Percentiles rank a stretch among this genome's conserved stretches.
phyloP scores from a whole-genome alignment of 345 rosid genomes.

The Eucalyptus sideroxylon region DNA sequence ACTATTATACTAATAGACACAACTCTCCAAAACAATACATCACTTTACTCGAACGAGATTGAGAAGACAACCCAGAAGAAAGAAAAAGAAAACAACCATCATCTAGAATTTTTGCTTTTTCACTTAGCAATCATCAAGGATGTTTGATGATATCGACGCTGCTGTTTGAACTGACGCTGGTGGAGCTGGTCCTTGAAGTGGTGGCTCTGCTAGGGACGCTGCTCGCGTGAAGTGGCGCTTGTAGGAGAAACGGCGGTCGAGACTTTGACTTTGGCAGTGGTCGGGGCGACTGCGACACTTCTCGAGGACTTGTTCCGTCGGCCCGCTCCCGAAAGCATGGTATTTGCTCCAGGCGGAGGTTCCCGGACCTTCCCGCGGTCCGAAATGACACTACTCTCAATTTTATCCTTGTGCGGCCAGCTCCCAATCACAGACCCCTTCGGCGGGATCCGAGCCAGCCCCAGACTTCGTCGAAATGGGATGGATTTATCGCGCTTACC shows the following conservation, averaged over 20 bases:
- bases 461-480: too few relatives aligned
- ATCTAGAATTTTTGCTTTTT: background rate
- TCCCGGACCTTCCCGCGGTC: background rate
- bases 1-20: background rate
- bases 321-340: too few relatives aligned
- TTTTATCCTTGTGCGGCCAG: rapidly evolving
- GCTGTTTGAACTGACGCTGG: background rate
- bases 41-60: background rate
- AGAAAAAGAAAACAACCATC: background rate
- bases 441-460: too few relatives aligned
- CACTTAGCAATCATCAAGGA: background rate
- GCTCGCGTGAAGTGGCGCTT: background rate
- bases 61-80: background rate
- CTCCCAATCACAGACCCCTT: rapidly evolving
- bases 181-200: background rate
- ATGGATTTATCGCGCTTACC: too few relatives aligned
- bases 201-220: background rate
- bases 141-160: background rate
- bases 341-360: background rate
- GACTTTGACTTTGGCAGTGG: too few relatives aligned
- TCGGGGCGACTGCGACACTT: too few relatives aligned
- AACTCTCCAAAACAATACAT: background rate
- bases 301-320: too few relatives aligned
- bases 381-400: background rate
- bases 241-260: background rate